A percentile compares a stretch with the other conserved stretches of the same genome.
Conservation (phyloP, 441 rosid species). For the Biscutella laevigata region DNA sequence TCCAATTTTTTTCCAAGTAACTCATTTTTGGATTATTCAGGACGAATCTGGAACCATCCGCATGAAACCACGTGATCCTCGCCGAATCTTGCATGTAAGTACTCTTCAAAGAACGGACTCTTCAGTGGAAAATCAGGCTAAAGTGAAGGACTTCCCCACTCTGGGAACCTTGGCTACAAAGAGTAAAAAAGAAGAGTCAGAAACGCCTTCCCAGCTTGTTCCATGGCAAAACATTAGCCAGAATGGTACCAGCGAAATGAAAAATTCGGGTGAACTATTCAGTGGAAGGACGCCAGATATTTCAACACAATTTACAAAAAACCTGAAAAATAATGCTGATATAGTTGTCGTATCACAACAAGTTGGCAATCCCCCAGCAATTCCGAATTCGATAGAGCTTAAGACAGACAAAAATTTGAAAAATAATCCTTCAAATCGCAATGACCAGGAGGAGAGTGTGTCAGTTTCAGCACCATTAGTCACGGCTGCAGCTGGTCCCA, state of each 20-base stretch:
- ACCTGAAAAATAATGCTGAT: constrained; percentile 52
- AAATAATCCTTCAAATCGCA: constrained; percentile 28
- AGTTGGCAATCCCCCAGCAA: constrained; percentile 27
- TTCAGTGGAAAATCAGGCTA: constrained; percentile 43
- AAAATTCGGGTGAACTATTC: constrained; percentile 5
- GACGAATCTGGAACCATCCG: constrained; percentile 62
- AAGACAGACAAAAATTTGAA: constrained; percentile 33
- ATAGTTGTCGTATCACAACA: constrained; percentile 55
- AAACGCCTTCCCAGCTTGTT: constrained; percentile 30
- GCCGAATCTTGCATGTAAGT: constrained; percentile 63
- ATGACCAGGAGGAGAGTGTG: constrained; percentile 28
- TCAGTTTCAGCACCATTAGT: constrained; percentile 31
- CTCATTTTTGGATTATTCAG: constrained; percentile 30
- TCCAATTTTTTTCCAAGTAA: not conserved
- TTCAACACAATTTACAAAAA: constrained; percentile 55
- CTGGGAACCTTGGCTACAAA: constrained; percentile 26
- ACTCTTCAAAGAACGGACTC: constrained; percentile 47
- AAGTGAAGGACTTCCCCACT: constrained; percentile 31
- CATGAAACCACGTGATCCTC: constrained; percentile 98
- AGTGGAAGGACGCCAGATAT: constrained; percentile 42
- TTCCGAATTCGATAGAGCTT: constrained; percentile 32
- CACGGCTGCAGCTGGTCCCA: constrained; percentile 32
- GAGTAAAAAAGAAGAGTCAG: constrained; percentile 36
- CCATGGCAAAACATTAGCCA: constrained; percentile 18
- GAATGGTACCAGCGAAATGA: constrained; percentile 16